Evolutionary conservation across 345 rosid species (phyloP).

Genomic region (Pugionium cornutum): DNA sequence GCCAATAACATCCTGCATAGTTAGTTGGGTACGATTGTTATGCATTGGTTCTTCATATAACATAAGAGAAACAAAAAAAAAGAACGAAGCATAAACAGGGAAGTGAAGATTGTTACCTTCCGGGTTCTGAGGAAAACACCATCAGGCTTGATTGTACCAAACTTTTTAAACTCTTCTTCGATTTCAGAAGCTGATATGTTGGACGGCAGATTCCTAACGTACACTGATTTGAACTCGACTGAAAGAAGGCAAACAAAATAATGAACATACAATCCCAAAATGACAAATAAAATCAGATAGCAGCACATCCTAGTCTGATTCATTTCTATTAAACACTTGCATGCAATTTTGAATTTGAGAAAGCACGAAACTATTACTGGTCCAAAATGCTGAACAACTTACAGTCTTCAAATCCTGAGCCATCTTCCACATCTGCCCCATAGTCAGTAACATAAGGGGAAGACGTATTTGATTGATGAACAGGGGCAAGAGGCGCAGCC

Average conservation of each 20-base stretch:
- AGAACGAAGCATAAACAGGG: neutral
- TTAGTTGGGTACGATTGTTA: slow-evolving; percentile 12
- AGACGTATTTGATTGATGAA: slow-evolving; percentile 46
- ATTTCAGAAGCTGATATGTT: slow-evolving; percentile 74
- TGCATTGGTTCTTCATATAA: neutral
- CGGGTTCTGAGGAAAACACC: slow-evolving; percentile 80
- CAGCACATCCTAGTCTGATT: neutral
- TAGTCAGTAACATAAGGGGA: slow-evolving; percentile 52
- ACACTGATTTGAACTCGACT: slow-evolving; percentile 90
- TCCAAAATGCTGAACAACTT: slow-evolving; percentile 12
- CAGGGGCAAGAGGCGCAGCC: slow-evolving; percentile 49
- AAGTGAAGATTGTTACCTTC: slow-evolving; percentile 54
- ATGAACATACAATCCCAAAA: neutral
- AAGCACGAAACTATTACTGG: neutral
- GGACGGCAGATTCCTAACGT: slow-evolving; percentile 93
- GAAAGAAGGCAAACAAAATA: slow-evolving; percentile 34
- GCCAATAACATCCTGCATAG: slow-evolving; percentile 78
- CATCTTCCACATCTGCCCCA: slow-evolving; percentile 51
- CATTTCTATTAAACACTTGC: neutral
- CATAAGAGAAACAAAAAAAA: neutral
- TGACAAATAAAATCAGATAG: neutral
- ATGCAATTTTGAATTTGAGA: neutral
- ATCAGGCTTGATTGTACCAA: slow-evolving; percentile 84
- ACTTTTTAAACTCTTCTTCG: slow-evolving; percentile 75
- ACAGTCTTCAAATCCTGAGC: slow-evolving; percentile 72